Evolutionary conservation across 257 asterid genomes (phyloP).

Genomic region (Solanum clarkiae): DNA sequence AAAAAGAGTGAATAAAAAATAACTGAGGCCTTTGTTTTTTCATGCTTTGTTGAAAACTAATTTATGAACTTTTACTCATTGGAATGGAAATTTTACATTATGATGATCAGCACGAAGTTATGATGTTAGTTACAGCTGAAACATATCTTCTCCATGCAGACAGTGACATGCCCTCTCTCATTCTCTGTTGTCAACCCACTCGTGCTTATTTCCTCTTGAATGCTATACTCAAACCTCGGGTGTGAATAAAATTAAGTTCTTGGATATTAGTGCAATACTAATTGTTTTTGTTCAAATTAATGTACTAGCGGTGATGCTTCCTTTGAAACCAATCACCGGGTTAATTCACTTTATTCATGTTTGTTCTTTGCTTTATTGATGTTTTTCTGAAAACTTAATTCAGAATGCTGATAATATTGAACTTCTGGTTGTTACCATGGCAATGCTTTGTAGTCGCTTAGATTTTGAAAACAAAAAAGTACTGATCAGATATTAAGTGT

Average conservation of each 20-base stretch:
- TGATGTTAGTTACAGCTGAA: background rate
- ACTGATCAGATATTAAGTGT: background rate
- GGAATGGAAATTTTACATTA: background rate
- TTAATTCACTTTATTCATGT: background rate
- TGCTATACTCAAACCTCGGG: background rate
- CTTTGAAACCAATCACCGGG: background rate
- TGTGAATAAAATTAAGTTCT: background rate
- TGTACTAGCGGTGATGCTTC: background rate
- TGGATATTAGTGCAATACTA: background rate
- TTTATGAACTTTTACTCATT: background rate
- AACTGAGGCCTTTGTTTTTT: background rate
- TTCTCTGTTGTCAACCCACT: background rate
- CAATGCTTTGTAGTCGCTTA: background rate
- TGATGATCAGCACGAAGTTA: background rate
- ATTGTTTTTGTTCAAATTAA: background rate
- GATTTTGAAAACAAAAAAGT: background rate
- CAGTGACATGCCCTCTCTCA: background rate
- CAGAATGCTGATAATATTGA: background rate
- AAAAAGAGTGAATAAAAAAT: background rate
- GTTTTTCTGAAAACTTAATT: background rate
- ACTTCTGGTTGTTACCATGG: background rate
- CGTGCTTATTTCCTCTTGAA: background rate
- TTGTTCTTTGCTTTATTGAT: background rate
- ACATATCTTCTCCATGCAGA: background rate
- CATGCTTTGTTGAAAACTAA: background rate